Evolutionary conservation across 1,284 basidiomycete genomes (phyloP), one percentile per base, ranked within the genome.

Genomic region (Cutaneotrichosporon sp.): DNA sequence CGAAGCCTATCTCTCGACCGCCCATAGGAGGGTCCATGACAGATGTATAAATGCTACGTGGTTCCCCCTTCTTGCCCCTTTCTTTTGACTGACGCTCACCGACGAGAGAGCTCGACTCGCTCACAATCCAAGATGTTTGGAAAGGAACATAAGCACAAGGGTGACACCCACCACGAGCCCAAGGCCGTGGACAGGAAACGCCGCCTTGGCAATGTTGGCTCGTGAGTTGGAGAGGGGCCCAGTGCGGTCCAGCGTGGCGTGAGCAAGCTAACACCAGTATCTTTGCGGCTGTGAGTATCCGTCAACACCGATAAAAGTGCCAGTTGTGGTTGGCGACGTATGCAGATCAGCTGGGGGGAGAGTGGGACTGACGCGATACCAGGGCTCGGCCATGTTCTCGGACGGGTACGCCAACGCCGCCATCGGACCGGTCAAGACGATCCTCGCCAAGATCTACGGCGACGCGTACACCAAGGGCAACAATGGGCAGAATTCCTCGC

Each of bases 391-490:
- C 40, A 78, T 90, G 50, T 90, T 91, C 77, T 88, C 86, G 35
- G 89, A 92, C 46, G 61, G 87, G n/a, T 90, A 90, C 70, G 84
- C 85, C 33, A 90, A 90, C 68, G 82, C 81, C 64, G 78, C 88
- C 58, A 88, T 90, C 62, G 86, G 87, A 57, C 65, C 61, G 5
- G 60, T 58, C 30, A 46, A 56, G 13, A 58, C 61, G 84, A 85
- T 89, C 48, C 73, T 90, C 61, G 81, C 79, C 35, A 78, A 86
- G 38, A 87, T 88, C 69, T 84, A 84, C 54, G 54, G 77, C 10
- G 79, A 78, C 0, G 73, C 73, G 4, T 72, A 86, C 60, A 67
- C 59, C 15, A 62, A 70, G 1, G 67, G 80, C 50, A 80, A 83
- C 63, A 38, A n/a, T 9, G 40, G 34, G 15, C 85, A 85, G 67